Conservation (phyloP, 2,329 filamentous ascomycete genomes). For the Biscogniauxia sp. region DNA sequence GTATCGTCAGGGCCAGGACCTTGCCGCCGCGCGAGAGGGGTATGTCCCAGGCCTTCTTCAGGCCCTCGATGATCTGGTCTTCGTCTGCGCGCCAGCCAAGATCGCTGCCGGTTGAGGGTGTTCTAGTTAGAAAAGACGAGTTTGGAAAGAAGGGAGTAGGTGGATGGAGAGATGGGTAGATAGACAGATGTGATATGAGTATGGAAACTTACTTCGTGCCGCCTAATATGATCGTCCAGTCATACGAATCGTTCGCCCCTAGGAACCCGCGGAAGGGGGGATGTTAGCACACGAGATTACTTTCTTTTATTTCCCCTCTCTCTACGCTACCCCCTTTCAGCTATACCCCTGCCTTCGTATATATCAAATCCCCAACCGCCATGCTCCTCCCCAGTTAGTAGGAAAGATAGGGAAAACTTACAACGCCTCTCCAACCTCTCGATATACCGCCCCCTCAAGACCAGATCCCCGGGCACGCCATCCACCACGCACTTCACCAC, state of each 20-base stretch:
- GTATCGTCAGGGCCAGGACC: conserved; percentile 63
- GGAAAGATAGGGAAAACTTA: conserved; percentile 7
- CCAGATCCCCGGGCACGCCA: conserved; percentile 52
- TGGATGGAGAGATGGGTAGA: too few relatives aligned
- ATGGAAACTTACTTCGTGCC: conserved; percentile 55
- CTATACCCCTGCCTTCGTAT: neutral
- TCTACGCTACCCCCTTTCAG: neutral
- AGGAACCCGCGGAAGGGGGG: neutral
- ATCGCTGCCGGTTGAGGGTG: conserved; percentile 40
- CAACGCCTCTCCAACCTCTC: conserved; percentile 31
- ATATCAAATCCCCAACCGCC: neutral
- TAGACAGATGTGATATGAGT: too few relatives aligned
- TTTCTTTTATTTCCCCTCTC: conserved; percentile 1
- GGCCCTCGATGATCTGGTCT: conserved; percentile 45
- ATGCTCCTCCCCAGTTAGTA: neutral
- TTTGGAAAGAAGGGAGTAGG: neutral
- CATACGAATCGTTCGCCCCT: conserved; percentile 20
- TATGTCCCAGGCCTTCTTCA: conserved; percentile 50
- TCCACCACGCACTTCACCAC: conserved; percentile 39
- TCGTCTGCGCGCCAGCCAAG: conserved; percentile 40
- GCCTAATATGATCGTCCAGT: conserved; percentile 63
- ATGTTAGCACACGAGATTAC: conserved; percentile 4
- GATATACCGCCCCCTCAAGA: conserved; percentile 32
- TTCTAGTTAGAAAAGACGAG: neutral
- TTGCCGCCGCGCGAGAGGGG: conserved; percentile 49